phyloP scores from a whole-genome alignment of 2,329 filamentous ascomycete genomes.

The Penicillium paneum region DNA sequence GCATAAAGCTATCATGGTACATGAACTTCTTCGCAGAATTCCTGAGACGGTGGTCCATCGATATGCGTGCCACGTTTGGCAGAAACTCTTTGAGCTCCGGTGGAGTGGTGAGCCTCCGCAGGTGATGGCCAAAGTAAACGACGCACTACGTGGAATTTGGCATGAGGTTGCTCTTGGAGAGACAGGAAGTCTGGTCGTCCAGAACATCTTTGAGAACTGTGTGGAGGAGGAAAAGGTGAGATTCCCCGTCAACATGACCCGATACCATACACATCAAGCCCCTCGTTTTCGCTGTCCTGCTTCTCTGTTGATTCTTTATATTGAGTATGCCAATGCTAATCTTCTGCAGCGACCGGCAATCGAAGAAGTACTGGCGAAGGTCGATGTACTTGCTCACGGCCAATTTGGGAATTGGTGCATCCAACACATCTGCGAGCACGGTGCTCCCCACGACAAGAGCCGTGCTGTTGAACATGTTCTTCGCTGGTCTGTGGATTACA shows the following conservation, averaged over 20 bases:
- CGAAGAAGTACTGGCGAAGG: slow-evolving; percentile 90
- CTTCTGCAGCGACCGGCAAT: slow-evolving; percentile 81
- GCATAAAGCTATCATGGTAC: slow-evolving; percentile 98
- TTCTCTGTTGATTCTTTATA: not conserved
- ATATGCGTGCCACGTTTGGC: slow-evolving; percentile 98
- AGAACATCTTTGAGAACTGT: slow-evolving; percentile 99
- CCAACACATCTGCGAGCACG: slow-evolving; percentile 97
- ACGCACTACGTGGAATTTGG: slow-evolving; percentile 94
- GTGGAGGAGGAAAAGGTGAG: slow-evolving; percentile 94
- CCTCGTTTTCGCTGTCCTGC: not conserved
- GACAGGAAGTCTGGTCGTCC: slow-evolving; percentile 94
- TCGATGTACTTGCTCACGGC: slow-evolving; percentile 93
- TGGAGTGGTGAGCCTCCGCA: slow-evolving; percentile 94
- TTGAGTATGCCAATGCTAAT: slow-evolving; percentile 17
- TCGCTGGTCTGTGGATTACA: slow-evolving; percentile 89
- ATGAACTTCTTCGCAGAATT: slow-evolving; percentile 89
- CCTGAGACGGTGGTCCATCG: slow-evolving; percentile 97
- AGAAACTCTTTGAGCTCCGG: slow-evolving; percentile 96
- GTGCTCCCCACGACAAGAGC: slow-evolving; percentile 82
- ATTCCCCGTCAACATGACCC: slow-evolving; percentile 4
- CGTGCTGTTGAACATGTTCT: slow-evolving; percentile 95
- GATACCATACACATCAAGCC: not conserved
- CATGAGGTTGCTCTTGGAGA: slow-evolving; percentile 96
- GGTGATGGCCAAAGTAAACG: slow-evolving; percentile 98
- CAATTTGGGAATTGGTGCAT: slow-evolving; percentile 99